Evolutionary conservation across 2,329 filamentous ascomycete species (phyloP), one percentile per base, ranked within the genome.

Genomic region (Endoconidiophora polonica): DNA sequence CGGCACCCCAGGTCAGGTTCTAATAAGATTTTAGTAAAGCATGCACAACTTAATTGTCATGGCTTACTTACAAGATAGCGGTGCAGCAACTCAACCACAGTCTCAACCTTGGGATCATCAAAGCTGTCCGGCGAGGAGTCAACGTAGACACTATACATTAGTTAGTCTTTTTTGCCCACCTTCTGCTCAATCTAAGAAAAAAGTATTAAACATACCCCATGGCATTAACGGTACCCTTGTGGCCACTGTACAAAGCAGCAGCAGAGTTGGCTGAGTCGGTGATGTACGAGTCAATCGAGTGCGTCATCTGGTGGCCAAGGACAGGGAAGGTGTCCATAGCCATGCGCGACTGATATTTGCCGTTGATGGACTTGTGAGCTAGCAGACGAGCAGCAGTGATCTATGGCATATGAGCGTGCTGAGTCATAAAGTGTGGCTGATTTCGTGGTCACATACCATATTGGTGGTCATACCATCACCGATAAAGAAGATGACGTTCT

Each of bases 241-340:
- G 85, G 33, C 86, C 86, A 22, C 76, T 79, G 67, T 90, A 91
- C 16, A 91, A 69, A 14, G 85, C 83, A 41, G 81, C 85, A 3
- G 85, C 85, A 4, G 81, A 86, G 66, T 91, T 91, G 65, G 86
- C 86, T 54, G 81, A 86, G 63, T 91, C 85, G 37, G 85, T 91
- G 61, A 91, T 90, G 70, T 84, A 90, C 46, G 72, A 79, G 66
- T 90, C 84, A 60, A 91, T 77, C 1, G 83, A 88, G 65, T 90
- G 84, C 9, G 85, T 88, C 80, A 91, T 90, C 66, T 90, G 85
- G 63, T 93, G 86, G 18, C 86, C 86, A 9, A 90, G 61, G n/a
- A 88, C 75, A 2, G 86, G 85, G 65, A 91, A 91, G 60, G 86
- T 73, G 67, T 93, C 86, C 69, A 93, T 71, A 59, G 77, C 72